These are phyloP conservation scores for Fusarium transvaalense DNA, from an alignment of 2,329 filamentous ascomycete species.

Conservation along the genomic window DNA sequence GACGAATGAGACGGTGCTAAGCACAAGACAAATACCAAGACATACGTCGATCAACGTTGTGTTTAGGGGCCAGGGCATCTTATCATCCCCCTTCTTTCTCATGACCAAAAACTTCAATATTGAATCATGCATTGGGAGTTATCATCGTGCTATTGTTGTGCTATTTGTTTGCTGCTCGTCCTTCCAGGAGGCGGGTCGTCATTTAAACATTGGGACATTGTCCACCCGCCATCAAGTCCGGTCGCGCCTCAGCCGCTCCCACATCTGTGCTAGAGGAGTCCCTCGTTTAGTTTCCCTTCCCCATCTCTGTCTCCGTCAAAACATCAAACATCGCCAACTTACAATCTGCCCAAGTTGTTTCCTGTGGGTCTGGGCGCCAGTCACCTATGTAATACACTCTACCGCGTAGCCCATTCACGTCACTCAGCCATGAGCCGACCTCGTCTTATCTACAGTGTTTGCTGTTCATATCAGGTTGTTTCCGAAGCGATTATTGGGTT, in stretches of 20 bases:
- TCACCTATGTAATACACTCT: conserved; percentile 27
- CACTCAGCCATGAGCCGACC: conserved; percentile 29
- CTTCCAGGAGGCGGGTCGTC: background rate
- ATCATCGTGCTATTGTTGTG: background rate
- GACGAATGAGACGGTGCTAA: conserved; percentile 6
- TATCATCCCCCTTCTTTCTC: conserved; percentile 17
- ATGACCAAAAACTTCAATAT: background rate
- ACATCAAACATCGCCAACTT: conserved; percentile 38
- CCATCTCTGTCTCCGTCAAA: conserved; percentile 30
- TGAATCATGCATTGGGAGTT: conserved; percentile 4
- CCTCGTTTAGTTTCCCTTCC: conserved; percentile 36
- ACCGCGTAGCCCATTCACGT: conserved; percentile 35
- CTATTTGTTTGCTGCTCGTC: conserved; percentile 5
- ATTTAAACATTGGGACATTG: conserved; percentile 19
- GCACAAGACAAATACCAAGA: conserved; percentile 24
- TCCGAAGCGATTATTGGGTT: background rate
- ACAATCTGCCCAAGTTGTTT: conserved; percentile 34
- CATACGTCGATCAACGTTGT: conserved; percentile 22
- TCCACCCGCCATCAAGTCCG: conserved; percentile 25
- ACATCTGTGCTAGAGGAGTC: conserved; percentile 40
- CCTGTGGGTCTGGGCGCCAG: conserved; percentile 34
- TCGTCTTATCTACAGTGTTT: conserved; percentile 33
- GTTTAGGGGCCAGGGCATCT: background rate
- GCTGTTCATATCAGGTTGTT: background rate
- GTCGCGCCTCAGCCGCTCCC: conserved; percentile 44